These are phyloP conservation scores for Hansenula lynferdii DNA, from an alignment of 1,139 yeast species.

Conservation along the genomic window DNA sequence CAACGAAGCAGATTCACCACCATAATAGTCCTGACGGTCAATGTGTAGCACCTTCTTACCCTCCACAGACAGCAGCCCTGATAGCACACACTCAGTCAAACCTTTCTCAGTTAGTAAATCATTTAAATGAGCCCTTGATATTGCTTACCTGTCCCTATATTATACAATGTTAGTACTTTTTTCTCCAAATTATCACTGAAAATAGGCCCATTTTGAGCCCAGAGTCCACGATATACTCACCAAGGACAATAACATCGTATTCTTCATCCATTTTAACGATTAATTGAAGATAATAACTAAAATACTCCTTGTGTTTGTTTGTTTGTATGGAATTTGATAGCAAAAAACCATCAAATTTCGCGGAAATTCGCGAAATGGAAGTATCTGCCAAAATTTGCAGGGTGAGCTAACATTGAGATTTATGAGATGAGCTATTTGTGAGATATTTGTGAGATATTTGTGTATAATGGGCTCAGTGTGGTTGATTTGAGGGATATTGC, in stretches of 20 bases:
- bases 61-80: constrained; percentile 92
- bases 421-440: too few species aligned
- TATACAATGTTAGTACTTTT: constrained; percentile 3
- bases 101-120: too few species aligned
- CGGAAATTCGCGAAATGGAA: too few species aligned
- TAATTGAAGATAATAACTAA: background rate
- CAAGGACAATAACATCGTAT: constrained; percentile 86
- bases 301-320: background rate
- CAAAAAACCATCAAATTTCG: background rate
- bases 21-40: constrained; percentile 95
- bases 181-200: constrained; percentile 23
- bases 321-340: background rate
- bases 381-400: too few species aligned
- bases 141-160: constrained; percentile 18
- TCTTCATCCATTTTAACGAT: constrained; percentile 75
- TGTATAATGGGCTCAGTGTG: too few species aligned
- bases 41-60: constrained; percentile 96
- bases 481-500: too few species aligned
- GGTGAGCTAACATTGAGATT: too few species aligned
- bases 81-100: constrained; percentile 90
- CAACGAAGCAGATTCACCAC: constrained; percentile 60
- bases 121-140: too few species aligned
- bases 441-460: too few species aligned
- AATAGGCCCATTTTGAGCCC: background rate
- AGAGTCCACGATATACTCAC: constrained; percentile 29